A percentile compares a stretch with the other conserved stretches of the same genome.
These are phyloP conservation scores for Fusarium guadeloupense DNA, from an alignment of 2,329 filamentous ascomycete species.

Conservation along the genomic window DNA sequence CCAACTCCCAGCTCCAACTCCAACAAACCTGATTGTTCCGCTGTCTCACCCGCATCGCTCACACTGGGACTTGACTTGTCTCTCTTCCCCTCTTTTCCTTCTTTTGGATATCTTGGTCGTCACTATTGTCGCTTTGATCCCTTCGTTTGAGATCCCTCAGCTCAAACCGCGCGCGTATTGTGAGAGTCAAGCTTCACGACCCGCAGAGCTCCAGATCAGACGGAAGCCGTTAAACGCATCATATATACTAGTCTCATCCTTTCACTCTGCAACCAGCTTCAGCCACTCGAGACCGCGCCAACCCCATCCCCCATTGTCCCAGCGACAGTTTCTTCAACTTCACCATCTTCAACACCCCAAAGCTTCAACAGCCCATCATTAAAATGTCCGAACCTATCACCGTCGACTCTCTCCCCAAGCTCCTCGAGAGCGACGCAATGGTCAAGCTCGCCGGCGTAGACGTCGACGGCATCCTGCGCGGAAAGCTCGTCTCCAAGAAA, in stretches of 20 bases:
- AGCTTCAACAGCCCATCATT: slow-evolving; percentile 14
- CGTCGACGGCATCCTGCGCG: slow-evolving; percentile 85
- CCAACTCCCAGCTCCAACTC: background rate
- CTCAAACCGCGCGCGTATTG: slow-evolving; percentile 7
- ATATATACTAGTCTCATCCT: background rate
- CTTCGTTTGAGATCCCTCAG: background rate
- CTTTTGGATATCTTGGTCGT: background rate
- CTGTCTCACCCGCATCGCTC: no score
- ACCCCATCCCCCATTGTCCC: background rate
- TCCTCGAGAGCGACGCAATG: slow-evolving; percentile 76
- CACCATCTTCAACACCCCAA: background rate
- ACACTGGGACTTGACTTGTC: no score
- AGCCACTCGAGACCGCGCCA: no score
- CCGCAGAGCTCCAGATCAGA: background rate
- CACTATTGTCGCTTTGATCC: background rate
- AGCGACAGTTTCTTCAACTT: background rate
- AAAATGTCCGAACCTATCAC: slow-evolving; percentile 59
- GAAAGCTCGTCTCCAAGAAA: slow-evolving; percentile 90
- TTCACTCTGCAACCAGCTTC: no score
- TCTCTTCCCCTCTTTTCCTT: background rate
- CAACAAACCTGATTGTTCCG: slow-evolving; percentile 17
- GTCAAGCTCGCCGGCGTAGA: slow-evolving; percentile 91
- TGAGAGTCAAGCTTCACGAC: slow-evolving; percentile 6
- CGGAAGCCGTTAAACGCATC: background rate
- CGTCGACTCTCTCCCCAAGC: slow-evolving; percentile 68